A percentile compares a stretch with the other conserved stretches of the same genome.
Conservation (phyloP, 345 rosid genomes). For the Eucalyptus tenuipes region DNA sequence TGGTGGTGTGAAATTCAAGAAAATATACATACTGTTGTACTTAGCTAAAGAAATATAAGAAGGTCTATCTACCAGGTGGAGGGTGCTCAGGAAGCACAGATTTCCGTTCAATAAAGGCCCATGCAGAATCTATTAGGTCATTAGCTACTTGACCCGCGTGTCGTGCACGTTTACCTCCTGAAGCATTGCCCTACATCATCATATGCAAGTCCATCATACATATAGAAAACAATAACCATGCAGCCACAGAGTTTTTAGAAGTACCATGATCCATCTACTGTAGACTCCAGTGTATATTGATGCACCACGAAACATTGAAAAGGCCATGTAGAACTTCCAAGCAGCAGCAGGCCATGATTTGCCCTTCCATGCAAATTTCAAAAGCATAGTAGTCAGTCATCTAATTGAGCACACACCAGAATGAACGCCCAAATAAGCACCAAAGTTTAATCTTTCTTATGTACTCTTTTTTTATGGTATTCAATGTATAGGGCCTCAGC, state of each 20-base stretch:
- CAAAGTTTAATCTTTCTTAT: background rate
- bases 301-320: constrained; percentile 85
- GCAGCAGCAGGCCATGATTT: constrained; percentile 76
- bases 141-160: constrained; percentile 46
- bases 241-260: background rate
- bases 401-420: background rate
- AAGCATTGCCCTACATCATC: constrained; percentile 73
- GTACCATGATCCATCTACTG: constrained; percentile 89
- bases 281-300: constrained; percentile 69
- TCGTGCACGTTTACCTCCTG: constrained; percentile 86
- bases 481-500: background rate
- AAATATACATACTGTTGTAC: background rate
- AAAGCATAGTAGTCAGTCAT: background rate
- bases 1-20: background rate
- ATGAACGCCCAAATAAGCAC: background rate
- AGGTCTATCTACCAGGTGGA: constrained; percentile 46
- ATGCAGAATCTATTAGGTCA: constrained; percentile 51
- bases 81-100: constrained; percentile 62
- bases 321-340: constrained; percentile 94
- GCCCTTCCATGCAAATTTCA: constrained; percentile 36
- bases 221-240: background rate
- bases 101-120: constrained; percentile 36
- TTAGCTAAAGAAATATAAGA: background rate
- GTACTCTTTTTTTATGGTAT: background rate
- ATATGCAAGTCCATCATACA: background rate